Evolutionary conservation across 208 protist species (phyloP), one percentile per base, ranked within the genome.

Genomic region (Trypanosoma scelopori): DNA sequence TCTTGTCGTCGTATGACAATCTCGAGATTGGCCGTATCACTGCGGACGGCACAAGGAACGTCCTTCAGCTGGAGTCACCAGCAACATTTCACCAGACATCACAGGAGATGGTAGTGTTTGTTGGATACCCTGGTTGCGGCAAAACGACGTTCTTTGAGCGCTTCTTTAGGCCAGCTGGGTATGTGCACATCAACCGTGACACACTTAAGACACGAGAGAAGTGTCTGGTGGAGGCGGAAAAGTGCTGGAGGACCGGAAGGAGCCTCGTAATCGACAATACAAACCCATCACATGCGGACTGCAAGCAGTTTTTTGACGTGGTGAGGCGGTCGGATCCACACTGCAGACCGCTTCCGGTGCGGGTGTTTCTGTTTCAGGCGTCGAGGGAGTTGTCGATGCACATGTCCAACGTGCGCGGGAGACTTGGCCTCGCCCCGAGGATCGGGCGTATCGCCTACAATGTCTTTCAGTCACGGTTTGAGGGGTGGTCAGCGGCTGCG

Each of bases 221-320:
- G 72, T 94, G 91, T 66, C 12, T 94, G 5, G 39, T 67, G 12
- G 66, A 74, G 3, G 76, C 82, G 0, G 57, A 65, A 20, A 55
- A 77, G 48, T 64, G 60, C 13, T 85, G 93, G 70, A 22, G 65
- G 0, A 28, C 49, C 4, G 89, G 92, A 5, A 83, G 78, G 43
- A 89, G 84, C 37, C 77, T 97, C 20, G 89, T 97, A 0, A 55
- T 98, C 5, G 96, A 98, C 68, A 98, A 97, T 69, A 97, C 94
- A 3, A 97, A 96, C 69, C 84, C 87, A 2, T 70, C 68, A 12
- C 63, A 69, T 11, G 58, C 46, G 5, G 82, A 83, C 25, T 82
- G 91, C 37, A 56, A 64, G 51, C 52, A 57, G 16, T 97, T 87
- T 59, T 73, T 97, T 16, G 47, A 71, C 15, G 28, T 96, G 11